Conservation (phyloP, 352 stramenopile species). For the Globisporangium recalcitrans region DNA sequence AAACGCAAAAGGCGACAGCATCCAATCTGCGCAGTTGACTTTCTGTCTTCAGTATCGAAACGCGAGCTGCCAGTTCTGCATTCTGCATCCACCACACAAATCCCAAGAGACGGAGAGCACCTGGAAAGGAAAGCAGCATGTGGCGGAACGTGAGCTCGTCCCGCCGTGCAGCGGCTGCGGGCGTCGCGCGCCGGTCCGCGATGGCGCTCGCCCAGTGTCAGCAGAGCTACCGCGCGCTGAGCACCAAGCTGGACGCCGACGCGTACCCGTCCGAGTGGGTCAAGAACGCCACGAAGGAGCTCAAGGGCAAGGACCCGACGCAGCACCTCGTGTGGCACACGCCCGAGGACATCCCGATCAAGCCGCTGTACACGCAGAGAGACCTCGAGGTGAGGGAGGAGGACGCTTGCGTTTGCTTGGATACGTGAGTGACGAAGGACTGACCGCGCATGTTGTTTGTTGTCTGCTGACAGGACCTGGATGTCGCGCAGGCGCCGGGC, state of each 20-base stretch:
- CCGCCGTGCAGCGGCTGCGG: neutral
- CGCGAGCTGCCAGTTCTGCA: neutral
- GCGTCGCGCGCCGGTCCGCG: constrained; percentile 1
- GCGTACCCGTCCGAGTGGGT: constrained; percentile 45
- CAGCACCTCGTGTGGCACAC: constrained; percentile 76
- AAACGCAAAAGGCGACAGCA: neutral
- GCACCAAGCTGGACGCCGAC: constrained; percentile 27
- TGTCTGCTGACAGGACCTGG: constrained; percentile 28
- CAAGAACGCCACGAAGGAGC: constrained; percentile 70
- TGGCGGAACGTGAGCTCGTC: constrained; percentile 7
- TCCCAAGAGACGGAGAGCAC: neutral
- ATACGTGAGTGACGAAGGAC: no score
- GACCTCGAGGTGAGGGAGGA: constrained; percentile 54
- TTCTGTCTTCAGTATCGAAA: neutral
- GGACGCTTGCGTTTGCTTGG: neutral
- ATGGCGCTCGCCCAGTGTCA: neutral
- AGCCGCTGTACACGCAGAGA: constrained; percentile 92
- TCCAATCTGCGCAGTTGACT: constrained; percentile 2
- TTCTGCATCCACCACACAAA: constrained; percentile 1
- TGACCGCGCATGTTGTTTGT: neutral
- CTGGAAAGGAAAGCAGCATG: neutral
- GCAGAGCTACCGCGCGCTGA: constrained; percentile 20
- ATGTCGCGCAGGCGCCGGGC: constrained; percentile 67
- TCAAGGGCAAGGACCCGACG: constrained; percentile 74
- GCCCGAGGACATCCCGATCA: constrained; percentile 92